Percentiles rank a stretch among this genome's conserved stretches.
phyloP scores from a whole-genome alignment of 148 eudicot genomes.

The Agrostemma githago region DNA sequence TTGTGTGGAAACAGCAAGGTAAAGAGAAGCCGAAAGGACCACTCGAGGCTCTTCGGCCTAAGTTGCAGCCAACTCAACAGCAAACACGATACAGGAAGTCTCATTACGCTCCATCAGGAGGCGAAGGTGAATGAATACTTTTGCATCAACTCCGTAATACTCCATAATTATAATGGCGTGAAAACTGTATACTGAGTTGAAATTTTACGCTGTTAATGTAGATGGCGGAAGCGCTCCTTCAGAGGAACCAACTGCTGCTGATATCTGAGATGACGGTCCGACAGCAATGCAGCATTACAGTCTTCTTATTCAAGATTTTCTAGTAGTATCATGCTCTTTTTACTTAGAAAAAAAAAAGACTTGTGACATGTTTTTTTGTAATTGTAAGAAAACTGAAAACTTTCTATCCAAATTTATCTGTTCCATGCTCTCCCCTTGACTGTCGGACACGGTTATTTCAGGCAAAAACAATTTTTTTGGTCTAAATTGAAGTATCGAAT shows the following conservation, averaged over 20 bases:
- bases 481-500: too few species aligned
- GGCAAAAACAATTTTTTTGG: too few species aligned
- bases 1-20: conserved; percentile 65
- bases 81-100: conserved; percentile 95
- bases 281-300: background rate
- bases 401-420: conserved; percentile 12
- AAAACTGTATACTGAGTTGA: background rate
- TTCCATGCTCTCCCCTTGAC: conserved; percentile 15
- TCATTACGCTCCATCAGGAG: conserved; percentile 78
- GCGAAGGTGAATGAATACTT: conserved; percentile 56
- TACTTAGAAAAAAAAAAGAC: conserved; percentile 23
- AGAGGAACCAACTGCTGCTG: conserved; percentile 50
- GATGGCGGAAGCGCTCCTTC: conserved; percentile 46
- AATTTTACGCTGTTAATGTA: background rate
- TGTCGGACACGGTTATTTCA: conserved; percentile 14
- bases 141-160: background rate
- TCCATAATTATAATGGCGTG: background rate
- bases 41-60: conserved; percentile 92
- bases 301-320: conserved; percentile 15
- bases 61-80: conserved; percentile 71
- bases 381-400: conserved; percentile 12
- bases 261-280: conserved; percentile 36
- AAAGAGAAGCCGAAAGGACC: conserved; percentile 91
- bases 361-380: conserved; percentile 9
- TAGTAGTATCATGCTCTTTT: conserved; percentile 28